Evolutionary conservation across 768 basidiomycete species (phyloP).

Genomic region (Pulveroboletus sp.): DNA sequence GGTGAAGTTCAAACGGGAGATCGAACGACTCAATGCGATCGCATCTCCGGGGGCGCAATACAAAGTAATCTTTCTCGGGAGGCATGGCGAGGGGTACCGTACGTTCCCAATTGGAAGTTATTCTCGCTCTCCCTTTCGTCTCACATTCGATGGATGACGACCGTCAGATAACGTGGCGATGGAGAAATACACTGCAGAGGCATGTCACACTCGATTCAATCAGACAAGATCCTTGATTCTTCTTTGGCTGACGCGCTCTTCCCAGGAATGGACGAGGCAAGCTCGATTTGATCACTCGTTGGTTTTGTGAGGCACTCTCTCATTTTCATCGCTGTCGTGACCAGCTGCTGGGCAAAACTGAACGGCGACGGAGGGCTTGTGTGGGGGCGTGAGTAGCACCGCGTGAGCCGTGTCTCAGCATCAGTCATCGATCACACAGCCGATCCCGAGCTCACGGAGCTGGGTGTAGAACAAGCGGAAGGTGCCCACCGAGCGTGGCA

Average conservation of each 20-base stretch:
- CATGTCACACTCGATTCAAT: conserved; percentile 10
- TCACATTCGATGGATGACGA: conserved; percentile 41
- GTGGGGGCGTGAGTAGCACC: conserved; percentile 64
- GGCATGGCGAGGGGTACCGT: conserved; percentile 77
- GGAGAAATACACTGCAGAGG: conserved; percentile 54
- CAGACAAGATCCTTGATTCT: neutral
- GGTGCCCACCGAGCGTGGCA: conserved; percentile 44
- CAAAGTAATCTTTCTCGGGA: conserved; percentile 60
- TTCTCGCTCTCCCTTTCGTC: neutral
- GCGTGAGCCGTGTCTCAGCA: neutral
- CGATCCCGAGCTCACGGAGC: conserved; percentile 57
- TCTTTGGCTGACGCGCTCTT: neutral
- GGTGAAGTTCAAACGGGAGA: conserved; percentile 37
- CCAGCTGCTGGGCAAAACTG: conserved; percentile 58
- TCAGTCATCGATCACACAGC: conserved; percentile 35
- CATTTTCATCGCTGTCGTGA: neutral
- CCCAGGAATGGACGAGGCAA: conserved; percentile 57
- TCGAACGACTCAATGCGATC: conserved; percentile 42
- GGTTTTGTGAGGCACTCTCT: neutral
- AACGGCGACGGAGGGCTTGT: conserved; percentile 58
- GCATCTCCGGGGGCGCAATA: conserved; percentile 39
- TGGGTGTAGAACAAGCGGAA: conserved; percentile 54
- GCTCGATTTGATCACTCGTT: conserved; percentile 18
- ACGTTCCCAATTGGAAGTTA: conserved; percentile 20
- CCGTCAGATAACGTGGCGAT: conserved; percentile 65